Percentiles rank a stretch among this genome's conserved stretches.
Evolutionary conservation across 2,329 filamentous ascomycete genomes (phyloP).

Genomic region (Berkeleyomyces basicola): DNA sequence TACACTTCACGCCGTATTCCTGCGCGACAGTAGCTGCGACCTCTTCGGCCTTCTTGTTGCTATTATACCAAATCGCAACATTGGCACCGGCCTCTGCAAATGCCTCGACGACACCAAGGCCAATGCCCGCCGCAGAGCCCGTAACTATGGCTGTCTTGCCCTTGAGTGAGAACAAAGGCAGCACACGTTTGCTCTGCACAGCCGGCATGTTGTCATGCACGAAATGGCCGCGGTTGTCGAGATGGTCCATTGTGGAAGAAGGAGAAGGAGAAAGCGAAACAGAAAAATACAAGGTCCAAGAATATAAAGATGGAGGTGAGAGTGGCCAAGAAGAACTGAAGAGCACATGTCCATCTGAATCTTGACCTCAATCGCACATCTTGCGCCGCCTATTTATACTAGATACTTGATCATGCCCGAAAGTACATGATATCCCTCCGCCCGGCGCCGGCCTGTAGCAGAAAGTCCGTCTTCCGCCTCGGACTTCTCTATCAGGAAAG

Average conservation of each 20-base stretch:
- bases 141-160: conserved; percentile 23
- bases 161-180: conserved; percentile 52
- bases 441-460: neutral
- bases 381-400: neutral
- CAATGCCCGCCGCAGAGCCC: conserved; percentile 17
- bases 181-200: conserved; percentile 32
- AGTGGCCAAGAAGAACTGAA: neutral
- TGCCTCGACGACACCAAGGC: conserved; percentile 19
- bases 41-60: conserved; percentile 17
- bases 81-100: conserved; percentile 21
- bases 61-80: conserved; percentile 22
- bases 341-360: no score
- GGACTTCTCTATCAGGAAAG: neutral
- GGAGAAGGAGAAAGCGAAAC: neutral
- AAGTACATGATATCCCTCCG: neutral
- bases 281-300: neutral
- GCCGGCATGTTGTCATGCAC: conserved; percentile 37
- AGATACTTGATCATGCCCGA: no score
- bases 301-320: neutral
- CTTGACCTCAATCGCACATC: neutral
- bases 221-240: conserved; percentile 33
- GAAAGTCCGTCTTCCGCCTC: neutral
- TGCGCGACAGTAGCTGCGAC: conserved; percentile 17
- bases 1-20: conserved; percentile 43
- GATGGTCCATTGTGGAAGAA: conserved; percentile 23